Evolutionary conservation across 441 rosid species (phyloP).

Genomic region (Erodium texanum): DNA sequence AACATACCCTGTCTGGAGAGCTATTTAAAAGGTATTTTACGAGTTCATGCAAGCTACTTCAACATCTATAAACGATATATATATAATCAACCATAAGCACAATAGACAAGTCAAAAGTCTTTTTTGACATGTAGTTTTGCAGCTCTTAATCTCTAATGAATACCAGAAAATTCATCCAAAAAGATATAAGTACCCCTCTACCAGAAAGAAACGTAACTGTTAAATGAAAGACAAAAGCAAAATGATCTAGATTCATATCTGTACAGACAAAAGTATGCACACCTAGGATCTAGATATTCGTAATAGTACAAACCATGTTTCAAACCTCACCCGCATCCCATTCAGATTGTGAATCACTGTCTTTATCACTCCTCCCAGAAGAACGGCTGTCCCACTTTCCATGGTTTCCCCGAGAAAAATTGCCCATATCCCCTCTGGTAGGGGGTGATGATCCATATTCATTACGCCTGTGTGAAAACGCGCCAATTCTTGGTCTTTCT

Average conservation of each 20-base stretch:
- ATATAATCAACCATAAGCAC: background rate
- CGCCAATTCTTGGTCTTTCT: conserved; percentile 53
- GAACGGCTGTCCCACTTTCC: conserved; percentile 92
- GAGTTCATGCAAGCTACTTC: background rate
- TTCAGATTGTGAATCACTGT: conserved; percentile 68
- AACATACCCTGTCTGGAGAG: background rate
- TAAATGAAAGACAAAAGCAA: background rate
- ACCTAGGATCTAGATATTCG: background rate
- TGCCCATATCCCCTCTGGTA: conserved; percentile 59
- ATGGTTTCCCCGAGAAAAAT: conserved; percentile 43
- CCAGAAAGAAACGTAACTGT: background rate
- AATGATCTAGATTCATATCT: background rate
- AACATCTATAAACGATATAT: background rate
- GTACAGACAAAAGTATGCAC: background rate
- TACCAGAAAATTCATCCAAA: background rate
- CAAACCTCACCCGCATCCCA: conserved; percentile 54
- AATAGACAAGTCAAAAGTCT: background rate
- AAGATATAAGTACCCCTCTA: background rate
- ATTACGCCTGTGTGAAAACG: conserved; percentile 47
- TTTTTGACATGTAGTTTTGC: conserved; percentile 1
- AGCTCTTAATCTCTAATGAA: background rate
- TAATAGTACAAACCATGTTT: conserved; percentile 3
- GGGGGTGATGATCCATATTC: conserved; percentile 94
- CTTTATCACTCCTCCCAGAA: conserved; percentile 69
- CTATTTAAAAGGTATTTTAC: background rate